Base-by-base conservation (phyloP, 2,329 filamentous ascomycete genomes). In the Curvularia sp. region DNA sequence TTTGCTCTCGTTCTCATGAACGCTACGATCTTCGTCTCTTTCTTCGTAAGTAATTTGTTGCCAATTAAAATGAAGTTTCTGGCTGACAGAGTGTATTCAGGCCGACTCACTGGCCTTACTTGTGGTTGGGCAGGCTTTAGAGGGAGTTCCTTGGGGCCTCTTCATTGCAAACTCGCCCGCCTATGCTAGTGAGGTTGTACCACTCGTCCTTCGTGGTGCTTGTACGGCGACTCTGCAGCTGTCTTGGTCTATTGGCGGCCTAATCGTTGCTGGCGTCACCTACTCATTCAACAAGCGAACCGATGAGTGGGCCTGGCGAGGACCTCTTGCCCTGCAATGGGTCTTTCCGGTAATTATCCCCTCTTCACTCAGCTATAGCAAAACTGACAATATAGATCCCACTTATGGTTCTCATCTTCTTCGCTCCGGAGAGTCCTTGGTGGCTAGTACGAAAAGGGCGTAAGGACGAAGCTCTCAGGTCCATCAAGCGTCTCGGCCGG, bases 81-180 rank as follows among this genome's bases (percentile, higher is more conserved):
- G 10, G 5, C 49, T 64, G 9, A 64, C 30, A 3, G 1, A 13
- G 8, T 36, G 5, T 12, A 21, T 43, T 4, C 19, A 65, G 63
- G 81, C 79, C 39, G 68, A 81, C 30, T 80, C 80, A 0, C 76
- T 82, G 18, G 60, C 74, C 3, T 71, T 83, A 9, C 75, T 81
- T 19, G 81, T 86, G 64, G 80, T 80, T 10, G 78, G 82, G 36
- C 85, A 88, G 76, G 75, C 85, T 36, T 79, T 88, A 34, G 85
- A 87, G 70, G 86, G 86, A 63, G 66, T 88, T 2, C 86, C 86
- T 1, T 87, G 85, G 86, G 86, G 86, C 15, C 82, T 88, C 68
- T 88, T 88, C 70, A 86, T 87, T 64, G 84, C 85, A 67, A 87
- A 87, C 68, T 82, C 85, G 3, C 86, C 86, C 1, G 85, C 86